Evolutionary conservation across 805 yeast genomes (phyloP).

Genomic region (Starmerella davenportii): DNA sequence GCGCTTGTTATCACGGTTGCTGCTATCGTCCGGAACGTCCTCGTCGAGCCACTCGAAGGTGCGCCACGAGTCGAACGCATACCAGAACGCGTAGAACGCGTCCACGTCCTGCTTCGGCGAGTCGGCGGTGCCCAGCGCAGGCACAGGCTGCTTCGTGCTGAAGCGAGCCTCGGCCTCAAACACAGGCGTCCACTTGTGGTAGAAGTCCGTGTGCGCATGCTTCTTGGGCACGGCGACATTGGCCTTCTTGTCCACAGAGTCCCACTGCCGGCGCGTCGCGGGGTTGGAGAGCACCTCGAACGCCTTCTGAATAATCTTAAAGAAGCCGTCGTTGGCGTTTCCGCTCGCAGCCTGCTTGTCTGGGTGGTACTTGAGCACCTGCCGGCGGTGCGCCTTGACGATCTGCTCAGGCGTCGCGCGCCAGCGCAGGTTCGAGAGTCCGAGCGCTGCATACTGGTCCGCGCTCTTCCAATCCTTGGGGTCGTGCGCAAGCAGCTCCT

Average conservation of each 20-base stretch:
- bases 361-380: conserved; percentile 93
- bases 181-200: conserved; percentile 81
- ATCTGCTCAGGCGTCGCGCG: conserved; percentile 83
- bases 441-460: conserved; percentile 90
- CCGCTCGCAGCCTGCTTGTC: conserved; percentile 92
- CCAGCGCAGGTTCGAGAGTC: conserved; percentile 78
- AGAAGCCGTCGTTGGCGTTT: conserved; percentile 82
- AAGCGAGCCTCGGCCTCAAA: conserved; percentile 83
- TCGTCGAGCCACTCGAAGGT: conserved; percentile 94
- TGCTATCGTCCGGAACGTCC: conserved; percentile 97
- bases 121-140: conserved; percentile 50
- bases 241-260: conserved; percentile 83
- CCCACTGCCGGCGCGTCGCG: conserved; percentile 75
- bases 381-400: conserved; percentile 91
- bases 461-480: conserved; percentile 98
- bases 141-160: conserved; percentile 81
- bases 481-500: conserved; percentile 66
- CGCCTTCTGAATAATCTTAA: conserved; percentile 95
- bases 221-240: conserved; percentile 63
- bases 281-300: conserved; percentile 78
- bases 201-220: conserved; percentile 57
- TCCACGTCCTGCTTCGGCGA: conserved; percentile 68
- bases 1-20: conserved; percentile 98
- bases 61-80: conserved; percentile 94
- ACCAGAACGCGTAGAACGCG: conserved; percentile 78